A percentile compares a stretch with the other conserved stretches of the same genome.
These are phyloP conservation scores for Hypocrella siamensis DNA, from an alignment of 2,329 filamentous ascomycete species.

Conservation along the genomic window DNA sequence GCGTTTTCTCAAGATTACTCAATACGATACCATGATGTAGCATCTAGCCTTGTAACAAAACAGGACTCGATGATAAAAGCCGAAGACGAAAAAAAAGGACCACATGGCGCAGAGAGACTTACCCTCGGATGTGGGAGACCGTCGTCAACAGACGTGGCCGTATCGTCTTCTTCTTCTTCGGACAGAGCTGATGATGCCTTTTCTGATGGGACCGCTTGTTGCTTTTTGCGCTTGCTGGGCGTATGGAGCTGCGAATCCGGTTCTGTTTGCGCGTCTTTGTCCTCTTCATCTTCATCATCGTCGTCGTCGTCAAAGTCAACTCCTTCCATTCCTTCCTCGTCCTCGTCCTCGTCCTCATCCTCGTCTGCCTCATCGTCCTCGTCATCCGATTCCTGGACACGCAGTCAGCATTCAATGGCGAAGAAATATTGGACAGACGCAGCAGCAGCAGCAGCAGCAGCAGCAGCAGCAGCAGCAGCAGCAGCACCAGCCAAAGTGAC, in stretches of 20 bases:
- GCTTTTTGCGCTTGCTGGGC: slow-evolving; percentile 41
- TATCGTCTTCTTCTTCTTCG: slow-evolving; percentile 32
- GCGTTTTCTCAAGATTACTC: too few species aligned
- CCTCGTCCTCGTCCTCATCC: background rate
- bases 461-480: background rate
- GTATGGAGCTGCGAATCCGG: slow-evolving; percentile 29
- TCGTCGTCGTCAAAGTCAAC: slow-evolving; percentile 46
- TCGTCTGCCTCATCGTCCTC: slow-evolving; percentile 29
- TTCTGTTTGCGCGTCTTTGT: slow-evolving; percentile 33
- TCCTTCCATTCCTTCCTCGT: slow-evolving; percentile 33
- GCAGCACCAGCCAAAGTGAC: slow-evolving; percentile 7
- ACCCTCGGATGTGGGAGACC: slow-evolving; percentile 55
- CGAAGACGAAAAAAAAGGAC: background rate
- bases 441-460: background rate
- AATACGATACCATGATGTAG: background rate
- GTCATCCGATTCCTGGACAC: slow-evolving; percentile 37
- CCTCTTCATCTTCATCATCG: slow-evolving; percentile 36
- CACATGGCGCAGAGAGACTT: slow-evolving; percentile 10
- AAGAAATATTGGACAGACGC: background rate
- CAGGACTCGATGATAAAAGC: background rate
- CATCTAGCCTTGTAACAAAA: background rate
- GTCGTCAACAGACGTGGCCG: slow-evolving; percentile 47
- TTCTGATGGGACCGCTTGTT: slow-evolving; percentile 27
- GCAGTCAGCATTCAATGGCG: background rate
- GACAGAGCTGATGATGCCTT: slow-evolving; percentile 13